phyloP scores from a whole-genome alignment of 1,284 basidiomycete genomes.

The Tetrapyrgos nigripes region DNA sequence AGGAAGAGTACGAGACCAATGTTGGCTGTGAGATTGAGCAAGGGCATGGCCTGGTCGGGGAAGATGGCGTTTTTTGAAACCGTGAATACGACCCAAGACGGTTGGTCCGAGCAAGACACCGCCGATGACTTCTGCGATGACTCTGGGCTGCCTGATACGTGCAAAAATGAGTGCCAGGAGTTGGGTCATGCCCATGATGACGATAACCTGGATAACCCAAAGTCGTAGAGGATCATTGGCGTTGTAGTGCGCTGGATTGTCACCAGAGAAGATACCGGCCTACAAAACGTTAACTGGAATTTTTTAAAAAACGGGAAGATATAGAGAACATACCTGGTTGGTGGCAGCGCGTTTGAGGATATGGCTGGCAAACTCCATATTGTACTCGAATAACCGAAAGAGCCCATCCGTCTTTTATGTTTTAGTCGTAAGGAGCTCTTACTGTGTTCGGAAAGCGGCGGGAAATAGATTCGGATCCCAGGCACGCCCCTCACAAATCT shows the following conservation, averaged over 20 bases:
- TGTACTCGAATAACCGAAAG: constrained; percentile 19
- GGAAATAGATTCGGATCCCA: too few relatives aligned
- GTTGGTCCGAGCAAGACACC: constrained; percentile 84
- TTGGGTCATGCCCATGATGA: constrained; percentile 82
- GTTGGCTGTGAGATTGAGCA: constrained; percentile 84
- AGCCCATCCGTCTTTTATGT: not conserved
- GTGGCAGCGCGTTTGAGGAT: constrained; percentile 47
- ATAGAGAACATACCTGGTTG: constrained; percentile 48
- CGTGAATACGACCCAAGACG: constrained; percentile 78
- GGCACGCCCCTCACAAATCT: too few relatives aligned
- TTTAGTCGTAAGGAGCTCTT: not conserved
- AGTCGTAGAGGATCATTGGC: constrained; percentile 73
- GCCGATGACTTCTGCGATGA: constrained; percentile 89
- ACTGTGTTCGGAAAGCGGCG: not conserved
- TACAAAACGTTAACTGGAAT: constrained; percentile 23
- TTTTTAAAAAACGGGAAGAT: constrained; percentile 8
- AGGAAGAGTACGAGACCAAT: constrained; percentile 92
- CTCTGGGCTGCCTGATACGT: constrained; percentile 82
- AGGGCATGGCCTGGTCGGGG: constrained; percentile 71
- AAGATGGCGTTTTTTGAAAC: constrained; percentile 79
- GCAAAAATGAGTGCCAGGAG: constrained; percentile 66
- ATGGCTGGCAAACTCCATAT: constrained; percentile 47
- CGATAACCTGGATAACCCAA: constrained; percentile 85
- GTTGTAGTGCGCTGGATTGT: constrained; percentile 70
- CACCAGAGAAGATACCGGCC: constrained; percentile 70